Conservation (phyloP, 2,329 filamentous ascomycete species). For the Sporothrix brunneoviolacea region DNA sequence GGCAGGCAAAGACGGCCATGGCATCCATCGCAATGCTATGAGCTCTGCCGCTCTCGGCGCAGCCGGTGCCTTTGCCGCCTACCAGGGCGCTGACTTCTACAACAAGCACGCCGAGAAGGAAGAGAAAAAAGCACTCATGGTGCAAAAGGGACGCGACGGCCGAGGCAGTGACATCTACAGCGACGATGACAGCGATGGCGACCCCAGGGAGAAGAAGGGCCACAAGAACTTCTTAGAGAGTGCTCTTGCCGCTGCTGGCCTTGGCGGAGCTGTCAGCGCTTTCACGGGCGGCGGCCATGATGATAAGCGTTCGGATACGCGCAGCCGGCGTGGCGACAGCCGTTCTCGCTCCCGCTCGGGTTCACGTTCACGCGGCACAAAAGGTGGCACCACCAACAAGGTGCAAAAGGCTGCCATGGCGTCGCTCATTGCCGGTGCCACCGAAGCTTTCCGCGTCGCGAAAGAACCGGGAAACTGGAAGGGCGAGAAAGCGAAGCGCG, state of each 20-base stretch:
- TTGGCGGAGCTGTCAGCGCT: slow-evolving; percentile 55
- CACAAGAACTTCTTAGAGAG: slow-evolving; percentile 59
- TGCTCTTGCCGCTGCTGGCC: slow-evolving; percentile 54
- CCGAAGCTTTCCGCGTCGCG: slow-evolving; percentile 84
- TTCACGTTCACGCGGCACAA: slow-evolving; percentile 41
- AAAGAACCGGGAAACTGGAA: slow-evolving; percentile 86
- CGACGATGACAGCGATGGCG: slow-evolving; percentile 53
- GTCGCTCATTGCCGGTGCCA: slow-evolving; percentile 80
- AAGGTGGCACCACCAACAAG: slow-evolving; percentile 45
- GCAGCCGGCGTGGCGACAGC: slow-evolving; percentile 42
- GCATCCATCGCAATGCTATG: slow-evolving; percentile 52
- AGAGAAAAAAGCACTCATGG: slow-evolving; percentile 45
- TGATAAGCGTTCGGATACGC: slow-evolving; percentile 31
- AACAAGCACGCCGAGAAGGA: slow-evolving; percentile 52
- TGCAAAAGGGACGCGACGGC: slow-evolving; percentile 47
- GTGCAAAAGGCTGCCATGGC: slow-evolving; percentile 86
- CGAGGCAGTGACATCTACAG: slow-evolving; percentile 50
- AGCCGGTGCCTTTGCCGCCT: slow-evolving; percentile 57
- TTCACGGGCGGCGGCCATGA: slow-evolving; percentile 44
- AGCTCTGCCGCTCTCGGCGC: slow-evolving; percentile 56
- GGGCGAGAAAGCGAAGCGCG: slow-evolving; percentile 84
- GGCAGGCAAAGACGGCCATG: slow-evolving; percentile 40
- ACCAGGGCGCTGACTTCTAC: slow-evolving; percentile 57
- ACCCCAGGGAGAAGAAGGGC: slow-evolving; percentile 50
- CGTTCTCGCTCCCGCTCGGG: slow-evolving; percentile 36